Evolutionary conservation across 164 flowering plant genomes (phyloP).

Genomic region (Magnolia changhungtana): DNA sequence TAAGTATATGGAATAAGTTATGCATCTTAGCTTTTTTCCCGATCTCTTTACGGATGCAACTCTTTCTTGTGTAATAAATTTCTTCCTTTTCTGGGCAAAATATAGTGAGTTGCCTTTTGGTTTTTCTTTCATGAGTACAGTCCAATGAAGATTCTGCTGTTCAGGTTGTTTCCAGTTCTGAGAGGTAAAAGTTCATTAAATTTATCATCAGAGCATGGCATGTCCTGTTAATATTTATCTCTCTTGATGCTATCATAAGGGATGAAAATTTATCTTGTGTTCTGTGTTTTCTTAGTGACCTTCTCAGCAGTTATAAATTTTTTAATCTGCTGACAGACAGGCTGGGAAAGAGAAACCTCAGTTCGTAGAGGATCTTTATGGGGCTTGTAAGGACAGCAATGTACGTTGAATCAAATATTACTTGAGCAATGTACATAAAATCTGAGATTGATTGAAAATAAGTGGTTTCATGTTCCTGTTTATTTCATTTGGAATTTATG

Average conservation of each 20-base stretch:
- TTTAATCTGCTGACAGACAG: constrained; percentile 48
- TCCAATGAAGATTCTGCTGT: constrained; percentile 16
- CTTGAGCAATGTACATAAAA: constrained; percentile 9
- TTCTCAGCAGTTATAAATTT: constrained; percentile 16
- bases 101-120: background rate
- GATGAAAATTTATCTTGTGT: background rate
- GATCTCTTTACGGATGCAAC: background rate
- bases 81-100: background rate
- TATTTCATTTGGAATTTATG: background rate
- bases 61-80: background rate
- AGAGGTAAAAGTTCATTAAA: constrained; percentile 24
- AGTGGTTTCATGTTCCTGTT: background rate
- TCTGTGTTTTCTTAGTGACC: background rate
- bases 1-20: background rate
- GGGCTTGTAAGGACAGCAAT: constrained; percentile 15
- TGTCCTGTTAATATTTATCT: background rate
- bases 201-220: background rate
- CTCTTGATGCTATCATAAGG: background rate
- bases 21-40: background rate
- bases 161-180: constrained; percentile 12
- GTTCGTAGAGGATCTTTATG: constrained; percentile 19
- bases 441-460: background rate
- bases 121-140: constrained; percentile 26
- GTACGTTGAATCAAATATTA: constrained; percentile 31
- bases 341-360: constrained; percentile 26